These are phyloP conservation scores for Beauveria sp. DNA, from an alignment of 2,329 filamentous ascomycete genomes.

Conservation along the genomic window DNA sequence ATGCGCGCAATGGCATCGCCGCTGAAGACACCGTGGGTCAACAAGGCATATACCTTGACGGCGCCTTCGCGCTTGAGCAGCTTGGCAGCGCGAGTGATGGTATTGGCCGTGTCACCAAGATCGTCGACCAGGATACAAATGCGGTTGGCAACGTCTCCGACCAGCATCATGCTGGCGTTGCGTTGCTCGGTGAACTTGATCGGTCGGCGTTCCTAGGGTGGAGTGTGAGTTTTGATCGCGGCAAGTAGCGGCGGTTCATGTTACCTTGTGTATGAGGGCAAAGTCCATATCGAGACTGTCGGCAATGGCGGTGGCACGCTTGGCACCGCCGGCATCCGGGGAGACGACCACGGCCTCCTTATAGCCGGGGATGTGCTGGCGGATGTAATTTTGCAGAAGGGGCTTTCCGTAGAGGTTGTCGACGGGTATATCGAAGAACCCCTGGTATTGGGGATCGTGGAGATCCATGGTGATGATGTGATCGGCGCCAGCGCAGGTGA, in stretches of 20 bases:
- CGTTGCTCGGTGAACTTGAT: slow-evolving; percentile 82
- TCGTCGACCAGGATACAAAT: slow-evolving; percentile 91
- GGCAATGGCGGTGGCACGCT: slow-evolving; percentile 90
- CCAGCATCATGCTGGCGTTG: slow-evolving; percentile 92
- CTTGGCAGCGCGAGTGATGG: slow-evolving; percentile 92
- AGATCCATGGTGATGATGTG: slow-evolving; percentile 98
- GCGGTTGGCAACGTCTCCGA: slow-evolving; percentile 74
- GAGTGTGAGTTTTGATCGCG: slow-evolving; percentile 16
- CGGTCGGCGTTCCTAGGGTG: slow-evolving; percentile 69
- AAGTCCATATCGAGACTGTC: slow-evolving; percentile 92
- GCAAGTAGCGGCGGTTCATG: slow-evolving; percentile 1
- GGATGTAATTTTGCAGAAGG: slow-evolving; percentile 62
- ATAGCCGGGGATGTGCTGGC: slow-evolving; percentile 76
- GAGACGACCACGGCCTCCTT: slow-evolving; percentile 87
- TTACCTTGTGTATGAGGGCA: slow-evolving; percentile 91
- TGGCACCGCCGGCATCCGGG: slow-evolving; percentile 92
- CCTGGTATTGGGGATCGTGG: slow-evolving; percentile 93
- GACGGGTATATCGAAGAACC: slow-evolving; percentile 97
- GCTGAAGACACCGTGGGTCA: slow-evolving; percentile 92
- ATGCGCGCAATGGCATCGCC: slow-evolving; percentile 92
- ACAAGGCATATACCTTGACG: slow-evolving; percentile 79
- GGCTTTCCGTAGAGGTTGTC: slow-evolving; percentile 91
- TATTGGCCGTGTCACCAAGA: slow-evolving; percentile 91
- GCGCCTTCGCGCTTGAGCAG: slow-evolving; percentile 94
- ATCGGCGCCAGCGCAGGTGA: slow-evolving; percentile 92